Evolutionary conservation across 2,329 filamentous ascomycete genomes (phyloP).

Genomic region (Colletotrichum viniferum): DNA sequence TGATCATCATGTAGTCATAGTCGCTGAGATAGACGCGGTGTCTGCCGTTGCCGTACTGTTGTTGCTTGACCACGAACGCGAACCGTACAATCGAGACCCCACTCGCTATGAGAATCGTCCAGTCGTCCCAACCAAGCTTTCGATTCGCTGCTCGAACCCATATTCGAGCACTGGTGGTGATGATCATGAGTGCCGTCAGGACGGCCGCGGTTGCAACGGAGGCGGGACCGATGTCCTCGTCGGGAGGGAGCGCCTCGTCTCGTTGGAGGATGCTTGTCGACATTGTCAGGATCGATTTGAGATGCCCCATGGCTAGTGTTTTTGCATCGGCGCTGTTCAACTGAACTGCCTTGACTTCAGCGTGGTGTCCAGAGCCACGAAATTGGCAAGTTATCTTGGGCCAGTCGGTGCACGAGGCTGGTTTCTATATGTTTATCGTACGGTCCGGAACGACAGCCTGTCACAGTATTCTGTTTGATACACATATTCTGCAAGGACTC

Average conservation of each 20-base stretch:
- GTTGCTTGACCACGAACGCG: constrained; percentile 34
- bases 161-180: constrained; percentile 33
- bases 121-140: constrained; percentile 41
- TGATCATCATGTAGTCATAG: constrained; percentile 35
- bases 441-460: background rate
- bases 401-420: background rate
- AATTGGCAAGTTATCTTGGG: background rate
- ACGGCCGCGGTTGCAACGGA: constrained; percentile 34
- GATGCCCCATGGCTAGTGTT: background rate
- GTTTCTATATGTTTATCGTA: background rate
- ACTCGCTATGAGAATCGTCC: constrained; percentile 33
- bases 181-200: constrained; percentile 32
- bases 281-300: background rate
- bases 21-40: constrained; percentile 38
- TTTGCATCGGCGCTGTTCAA: background rate
- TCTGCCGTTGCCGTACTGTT: constrained; percentile 39
- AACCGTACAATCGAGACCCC: constrained; percentile 34
- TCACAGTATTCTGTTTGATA: background rate
- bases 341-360: fast-evolving
- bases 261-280: background rate
- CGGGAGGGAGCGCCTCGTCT: constrained; percentile 41
- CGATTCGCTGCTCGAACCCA: constrained; percentile 32
- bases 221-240: constrained; percentile 33
- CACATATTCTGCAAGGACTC: background rate
- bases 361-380: background rate